These are phyloP conservation scores for Eucalyptus polybractea DNA, from an alignment of 345 rosid species.

Conservation along the genomic window DNA sequence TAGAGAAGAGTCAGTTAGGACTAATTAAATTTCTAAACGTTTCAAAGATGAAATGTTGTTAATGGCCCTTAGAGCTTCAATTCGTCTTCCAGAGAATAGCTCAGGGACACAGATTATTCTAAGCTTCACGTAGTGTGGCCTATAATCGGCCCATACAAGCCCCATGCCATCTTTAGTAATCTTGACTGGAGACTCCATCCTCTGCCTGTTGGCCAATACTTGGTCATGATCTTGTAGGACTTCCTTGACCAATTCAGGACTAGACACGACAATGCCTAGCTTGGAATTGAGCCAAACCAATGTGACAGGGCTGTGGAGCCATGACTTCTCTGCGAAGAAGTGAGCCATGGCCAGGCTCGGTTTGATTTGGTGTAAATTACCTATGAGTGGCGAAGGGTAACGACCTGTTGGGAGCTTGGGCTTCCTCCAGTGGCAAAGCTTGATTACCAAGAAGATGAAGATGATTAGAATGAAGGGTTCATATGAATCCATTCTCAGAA, in stretches of 20 bases:
- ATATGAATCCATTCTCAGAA: background rate
- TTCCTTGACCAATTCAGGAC: slow-evolving; percentile 58
- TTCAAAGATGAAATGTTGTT: background rate
- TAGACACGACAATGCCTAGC: slow-evolving; percentile 50
- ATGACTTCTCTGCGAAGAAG: slow-evolving; percentile 75
- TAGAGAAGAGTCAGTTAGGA: background rate
- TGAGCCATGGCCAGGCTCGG: slow-evolving; percentile 44
- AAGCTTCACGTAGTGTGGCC: slow-evolving; percentile 84
- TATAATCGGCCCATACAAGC: slow-evolving; percentile 90
- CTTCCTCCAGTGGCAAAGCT: slow-evolving; percentile 20
- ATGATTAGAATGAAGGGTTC: background rate
- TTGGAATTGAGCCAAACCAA: slow-evolving; percentile 93
- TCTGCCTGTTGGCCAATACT: slow-evolving; percentile 58
- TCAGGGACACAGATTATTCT: slow-evolving; percentile 74
- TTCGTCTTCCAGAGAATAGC: slow-evolving; percentile 69
- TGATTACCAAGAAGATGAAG: background rate
- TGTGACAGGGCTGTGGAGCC: slow-evolving; percentile 54
- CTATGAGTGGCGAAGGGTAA: too few relatives aligned
- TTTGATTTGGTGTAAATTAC: slow-evolving; percentile 73
- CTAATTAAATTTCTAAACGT: background rate
- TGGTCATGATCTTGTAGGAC: slow-evolving; percentile 74
- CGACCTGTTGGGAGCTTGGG: slow-evolving; percentile 78
- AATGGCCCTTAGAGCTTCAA: slow-evolving; percentile 69
- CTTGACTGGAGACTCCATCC: slow-evolving; percentile 57
- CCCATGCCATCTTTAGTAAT: slow-evolving; percentile 74